Percentiles rank a stretch among this genome's conserved stretches.
phyloP scores from a whole-genome alignment of 2,329 filamentous ascomycete genomes.

The Alternaria postmessia region DNA sequence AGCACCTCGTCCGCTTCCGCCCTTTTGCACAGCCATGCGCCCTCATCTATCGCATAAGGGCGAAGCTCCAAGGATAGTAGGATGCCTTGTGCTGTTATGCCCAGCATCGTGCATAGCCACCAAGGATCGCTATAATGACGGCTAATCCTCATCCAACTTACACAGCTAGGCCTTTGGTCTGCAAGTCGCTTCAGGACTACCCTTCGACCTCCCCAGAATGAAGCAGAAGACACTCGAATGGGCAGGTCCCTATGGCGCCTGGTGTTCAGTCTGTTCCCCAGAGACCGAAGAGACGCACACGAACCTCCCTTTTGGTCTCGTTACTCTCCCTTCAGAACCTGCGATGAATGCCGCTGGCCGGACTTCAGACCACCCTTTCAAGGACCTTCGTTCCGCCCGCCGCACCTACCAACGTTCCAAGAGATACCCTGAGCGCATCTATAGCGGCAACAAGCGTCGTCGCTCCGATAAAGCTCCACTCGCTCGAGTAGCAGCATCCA shows the following conservation, averaged over 20 bases:
- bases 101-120: background rate
- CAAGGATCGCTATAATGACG: background rate
- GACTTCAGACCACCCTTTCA: constrained; percentile 8
- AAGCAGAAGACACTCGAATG: background rate
- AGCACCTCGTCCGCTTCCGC: background rate
- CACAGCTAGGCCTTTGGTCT: background rate
- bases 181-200: background rate
- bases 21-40: constrained; percentile 10
- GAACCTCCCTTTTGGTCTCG: background rate
- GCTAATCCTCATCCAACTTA: background rate
- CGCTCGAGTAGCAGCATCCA: background rate
- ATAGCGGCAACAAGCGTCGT: constrained; percentile 1
- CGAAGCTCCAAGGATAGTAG: background rate
- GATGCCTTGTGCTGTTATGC: too few species aligned
- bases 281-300: background rate
- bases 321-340: constrained; percentile 2
- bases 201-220: background rate
- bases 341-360: constrained; percentile 11
- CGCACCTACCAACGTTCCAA: background rate
- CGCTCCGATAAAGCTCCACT: background rate
- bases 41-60: background rate
- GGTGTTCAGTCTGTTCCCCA: background rate
- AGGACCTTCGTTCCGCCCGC: constrained; percentile 1
- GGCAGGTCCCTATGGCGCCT: background rate
- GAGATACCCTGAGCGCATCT: background rate